phyloP scores from a whole-genome alignment of 208 protist species.

The Acanthamoeba quina region DNA sequence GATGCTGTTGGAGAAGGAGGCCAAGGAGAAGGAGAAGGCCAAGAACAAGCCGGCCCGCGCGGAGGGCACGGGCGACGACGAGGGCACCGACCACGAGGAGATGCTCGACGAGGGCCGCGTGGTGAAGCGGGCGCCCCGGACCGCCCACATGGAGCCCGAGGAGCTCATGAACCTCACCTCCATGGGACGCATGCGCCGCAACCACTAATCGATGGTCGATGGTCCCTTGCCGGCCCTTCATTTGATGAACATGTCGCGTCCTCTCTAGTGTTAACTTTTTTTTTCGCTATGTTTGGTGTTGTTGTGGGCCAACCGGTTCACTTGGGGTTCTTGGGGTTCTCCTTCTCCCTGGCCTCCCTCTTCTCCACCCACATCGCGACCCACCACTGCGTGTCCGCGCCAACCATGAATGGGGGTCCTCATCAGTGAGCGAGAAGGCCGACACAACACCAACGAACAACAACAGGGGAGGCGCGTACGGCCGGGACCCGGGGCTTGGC shows the following conservation, averaged over 20 bases:
- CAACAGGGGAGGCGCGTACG: background rate
- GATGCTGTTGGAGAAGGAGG: background rate
- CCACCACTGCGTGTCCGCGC: too few species aligned
- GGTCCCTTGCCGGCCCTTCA: too few species aligned
- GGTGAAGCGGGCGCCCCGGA: background rate
- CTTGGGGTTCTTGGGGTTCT: too few species aligned
- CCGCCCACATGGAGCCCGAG: background rate
- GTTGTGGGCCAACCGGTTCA: too few species aligned
- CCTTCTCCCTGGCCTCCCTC: too few species aligned
- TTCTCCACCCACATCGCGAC: too few species aligned
- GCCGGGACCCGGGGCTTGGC: background rate
- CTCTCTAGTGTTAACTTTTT: background rate
- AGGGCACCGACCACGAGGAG: background rate
- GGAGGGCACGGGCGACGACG: background rate
- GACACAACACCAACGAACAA: too few species aligned
- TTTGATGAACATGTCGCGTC: too few species aligned
- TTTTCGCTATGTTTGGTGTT: background rate
- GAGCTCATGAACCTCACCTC: constrained; percentile 1
- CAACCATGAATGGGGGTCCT: too few species aligned
- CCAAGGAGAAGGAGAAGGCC: background rate
- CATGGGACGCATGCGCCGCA: background rate
- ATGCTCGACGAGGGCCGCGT: background rate
- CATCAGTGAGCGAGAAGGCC: too few species aligned
- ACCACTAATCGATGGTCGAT: background rate
- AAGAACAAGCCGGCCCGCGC: background rate